A percentile compares a stretch with the other conserved stretches of the same genome.
phyloP scores from a whole-genome alignment of 2,329 filamentous ascomycete species.

The Clonostachys rhizophaga region DNA sequence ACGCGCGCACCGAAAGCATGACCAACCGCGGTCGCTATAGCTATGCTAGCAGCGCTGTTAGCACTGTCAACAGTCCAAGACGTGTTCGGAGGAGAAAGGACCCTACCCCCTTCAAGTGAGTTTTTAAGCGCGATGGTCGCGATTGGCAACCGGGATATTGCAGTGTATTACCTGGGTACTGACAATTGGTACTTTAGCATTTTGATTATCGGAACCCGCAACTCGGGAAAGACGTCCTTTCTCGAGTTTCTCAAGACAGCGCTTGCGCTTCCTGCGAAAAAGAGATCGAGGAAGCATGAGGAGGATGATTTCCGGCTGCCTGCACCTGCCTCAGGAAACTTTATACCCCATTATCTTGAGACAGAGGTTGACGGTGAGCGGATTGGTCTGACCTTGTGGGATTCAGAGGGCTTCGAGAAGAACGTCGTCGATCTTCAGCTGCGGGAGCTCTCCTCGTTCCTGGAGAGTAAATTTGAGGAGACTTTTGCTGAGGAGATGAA shows the following conservation, averaged over 20 bases:
- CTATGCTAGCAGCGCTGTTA: constrained; percentile 88
- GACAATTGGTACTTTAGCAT: constrained; percentile 51
- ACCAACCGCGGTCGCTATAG: constrained; percentile 93
- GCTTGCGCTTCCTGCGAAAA: constrained; percentile 76
- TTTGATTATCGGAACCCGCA: constrained; percentile 81
- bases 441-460: constrained; percentile 83
- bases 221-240: constrained; percentile 93
- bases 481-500: constrained; percentile 98
- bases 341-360: constrained; percentile 86
- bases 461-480: constrained; percentile 98
- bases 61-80: constrained; percentile 88
- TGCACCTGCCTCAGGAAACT: constrained; percentile 58
- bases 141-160: background rate
- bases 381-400: constrained; percentile 91
- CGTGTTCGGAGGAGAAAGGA: constrained; percentile 93
- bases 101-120: constrained; percentile 97
- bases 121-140: constrained; percentile 13
- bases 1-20: constrained; percentile 88
- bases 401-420: constrained; percentile 92
- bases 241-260: constrained; percentile 91
- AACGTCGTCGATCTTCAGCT: constrained; percentile 92
- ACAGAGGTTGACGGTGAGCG: constrained; percentile 91
- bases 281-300: constrained; percentile 54
- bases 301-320: constrained; percentile 54
- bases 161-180: constrained; percentile 2